These are phyloP conservation scores for Mycocentrospora acerina DNA, from an alignment of 2,329 filamentous ascomycete genomes.

Conservation along the genomic window DNA sequence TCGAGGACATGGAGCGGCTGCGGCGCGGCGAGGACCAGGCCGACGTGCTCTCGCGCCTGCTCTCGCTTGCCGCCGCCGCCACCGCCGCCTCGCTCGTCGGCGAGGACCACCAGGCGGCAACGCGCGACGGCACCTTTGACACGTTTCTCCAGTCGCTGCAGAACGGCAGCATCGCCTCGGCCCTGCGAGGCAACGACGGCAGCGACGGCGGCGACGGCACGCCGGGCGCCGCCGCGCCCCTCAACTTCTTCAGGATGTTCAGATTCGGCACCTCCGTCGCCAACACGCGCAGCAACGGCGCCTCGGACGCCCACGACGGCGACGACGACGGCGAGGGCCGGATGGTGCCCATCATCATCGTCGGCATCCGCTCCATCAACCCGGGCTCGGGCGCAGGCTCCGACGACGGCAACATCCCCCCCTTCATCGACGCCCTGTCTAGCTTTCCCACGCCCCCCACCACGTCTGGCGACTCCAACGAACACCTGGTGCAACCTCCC, in stretches of 20 bases:
- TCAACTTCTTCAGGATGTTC: slow-evolving; percentile 71
- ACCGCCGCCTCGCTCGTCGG: slow-evolving; percentile 67
- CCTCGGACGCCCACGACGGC: slow-evolving; percentile 19
- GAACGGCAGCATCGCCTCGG: slow-evolving; percentile 60
- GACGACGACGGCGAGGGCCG: slow-evolving; percentile 53
- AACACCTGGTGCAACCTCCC: slow-evolving; percentile 54
- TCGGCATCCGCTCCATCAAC: slow-evolving; percentile 67
- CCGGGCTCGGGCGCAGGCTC: slow-evolving; percentile 50
- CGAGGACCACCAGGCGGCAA: slow-evolving; percentile 56
- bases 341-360: slow-evolving; percentile 69
- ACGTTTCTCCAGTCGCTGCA: slow-evolving; percentile 64
- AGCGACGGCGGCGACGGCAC: slow-evolving; percentile 41
- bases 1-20: slow-evolving; percentile 36
- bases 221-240: slow-evolving; percentile 52
- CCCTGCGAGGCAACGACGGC: slow-evolving; percentile 49
- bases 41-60: slow-evolving; percentile 60
- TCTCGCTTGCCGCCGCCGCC: slow-evolving; percentile 64
- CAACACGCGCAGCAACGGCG: slow-evolving; percentile 19
- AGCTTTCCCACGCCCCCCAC: slow-evolving; percentile 49
- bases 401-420: slow-evolving; percentile 47
- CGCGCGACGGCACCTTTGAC: slow-evolving; percentile 63
- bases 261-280: slow-evolving; percentile 59
- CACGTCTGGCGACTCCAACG: slow-evolving; percentile 51
- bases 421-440: slow-evolving; percentile 54
- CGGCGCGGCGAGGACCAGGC: slow-evolving; percentile 62